Evolutionary conservation across 257 asterid genomes (phyloP).

Genomic region (Agastache rugosa): DNA sequence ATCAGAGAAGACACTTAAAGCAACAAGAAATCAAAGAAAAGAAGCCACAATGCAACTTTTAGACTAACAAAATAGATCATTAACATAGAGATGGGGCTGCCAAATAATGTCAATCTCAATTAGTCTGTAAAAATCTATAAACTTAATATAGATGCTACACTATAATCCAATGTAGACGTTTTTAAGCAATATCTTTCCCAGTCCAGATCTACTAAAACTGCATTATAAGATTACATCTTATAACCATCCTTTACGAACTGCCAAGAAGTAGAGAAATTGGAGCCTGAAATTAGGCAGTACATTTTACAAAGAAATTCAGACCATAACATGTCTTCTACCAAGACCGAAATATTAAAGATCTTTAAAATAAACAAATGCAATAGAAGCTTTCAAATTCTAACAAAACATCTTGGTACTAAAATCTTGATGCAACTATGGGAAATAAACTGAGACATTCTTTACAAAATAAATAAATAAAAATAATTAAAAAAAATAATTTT

Average conservation of each 20-base stretch:
- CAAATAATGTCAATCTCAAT: neutral
- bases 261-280: neutral
- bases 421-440: neutral
- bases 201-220: neutral
- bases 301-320: neutral
- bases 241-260: neutral
- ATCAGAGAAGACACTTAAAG: conserved; percentile 11
- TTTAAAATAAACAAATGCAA: neutral
- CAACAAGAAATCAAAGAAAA: neutral
- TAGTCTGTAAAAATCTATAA: neutral
- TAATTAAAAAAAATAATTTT: neutral
- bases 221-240: neutral
- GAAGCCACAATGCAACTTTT: conserved; percentile 1
- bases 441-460: neutral
- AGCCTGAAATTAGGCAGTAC: neutral
- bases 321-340: neutral
- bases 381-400: neutral
- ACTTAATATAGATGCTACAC: neutral
- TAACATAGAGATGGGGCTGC: neutral
- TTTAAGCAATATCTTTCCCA: neutral
- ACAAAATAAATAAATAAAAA: neutral
- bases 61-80: neutral
- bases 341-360: neutral
- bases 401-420: neutral
- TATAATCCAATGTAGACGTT: neutral